These are phyloP conservation scores for Phaseolus coccineus DNA, from an alignment of 331 rosid species.

Conservation along the genomic window DNA sequence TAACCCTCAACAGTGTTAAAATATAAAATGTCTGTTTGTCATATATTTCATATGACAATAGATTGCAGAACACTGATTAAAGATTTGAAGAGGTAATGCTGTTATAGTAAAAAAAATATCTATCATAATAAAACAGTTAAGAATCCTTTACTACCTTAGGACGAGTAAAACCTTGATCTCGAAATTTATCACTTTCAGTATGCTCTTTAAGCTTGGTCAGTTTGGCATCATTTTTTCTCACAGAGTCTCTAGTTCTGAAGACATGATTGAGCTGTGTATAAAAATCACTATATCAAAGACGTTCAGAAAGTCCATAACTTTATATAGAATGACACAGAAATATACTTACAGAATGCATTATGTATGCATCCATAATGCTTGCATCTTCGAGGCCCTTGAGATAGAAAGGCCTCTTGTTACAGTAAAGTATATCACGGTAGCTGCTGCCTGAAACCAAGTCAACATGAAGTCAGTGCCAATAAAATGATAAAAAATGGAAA, in stretches of 20 bases:
- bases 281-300: conserved; percentile 30
- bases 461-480: conserved; percentile 36
- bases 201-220: conserved; percentile 59
- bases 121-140: conserved; percentile 36
- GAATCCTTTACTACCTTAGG: conserved; percentile 78
- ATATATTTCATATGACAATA: conserved; percentile 7
- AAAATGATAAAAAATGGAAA: conserved; percentile 22
- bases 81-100: conserved; percentile 33
- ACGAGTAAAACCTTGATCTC: conserved; percentile 96
- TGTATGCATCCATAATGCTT: conserved; percentile 77
- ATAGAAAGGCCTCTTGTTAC: conserved; percentile 93
- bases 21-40: not conserved
- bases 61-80: conserved; percentile 3
- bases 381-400: conserved; percentile 74
- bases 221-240: conserved; percentile 76
- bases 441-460: conserved; percentile 71
- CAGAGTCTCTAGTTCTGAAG: conserved; percentile 74
- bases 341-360: conserved; percentile 81
- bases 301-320: not conserved
- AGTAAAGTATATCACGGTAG: conserved; percentile 77
- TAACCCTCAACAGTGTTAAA: not conserved
- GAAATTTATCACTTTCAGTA: conserved; percentile 61
- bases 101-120: conserved; percentile 18
- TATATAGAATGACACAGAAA: conserved; percentile 36
- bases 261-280: conserved; percentile 87